Conservation (phyloP, 2,329 filamentous ascomycete genomes). For the Colletotrichum liaoningense region DNA sequence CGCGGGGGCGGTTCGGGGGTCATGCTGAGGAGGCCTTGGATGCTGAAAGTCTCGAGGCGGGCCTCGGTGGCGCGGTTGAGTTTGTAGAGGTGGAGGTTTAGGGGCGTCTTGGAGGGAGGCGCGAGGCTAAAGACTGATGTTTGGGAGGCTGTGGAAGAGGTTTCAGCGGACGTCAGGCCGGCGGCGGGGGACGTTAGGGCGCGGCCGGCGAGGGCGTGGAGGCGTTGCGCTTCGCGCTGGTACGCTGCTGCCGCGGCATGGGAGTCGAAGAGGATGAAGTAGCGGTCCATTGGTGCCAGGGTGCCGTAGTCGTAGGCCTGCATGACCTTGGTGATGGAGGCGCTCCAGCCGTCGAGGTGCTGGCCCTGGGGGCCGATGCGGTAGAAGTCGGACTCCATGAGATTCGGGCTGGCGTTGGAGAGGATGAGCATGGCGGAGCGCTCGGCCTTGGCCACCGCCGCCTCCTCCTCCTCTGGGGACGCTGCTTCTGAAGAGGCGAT, state of each 20-base stretch:
- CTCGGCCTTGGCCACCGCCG: neutral
- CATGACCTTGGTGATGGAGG: constrained; percentile 71
- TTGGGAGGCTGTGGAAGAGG: constrained; percentile 56
- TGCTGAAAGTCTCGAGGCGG: constrained; percentile 30
- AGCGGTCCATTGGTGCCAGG: constrained; percentile 71
- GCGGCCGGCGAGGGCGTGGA: constrained; percentile 48
- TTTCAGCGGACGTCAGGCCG: constrained; percentile 51
- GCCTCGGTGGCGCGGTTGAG: constrained; percentile 43
- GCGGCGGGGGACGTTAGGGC: constrained; percentile 44
- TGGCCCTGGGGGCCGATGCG: constrained; percentile 71
- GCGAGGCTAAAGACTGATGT: constrained; percentile 59
- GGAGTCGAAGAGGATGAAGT: constrained; percentile 76
- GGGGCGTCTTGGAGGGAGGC: constrained; percentile 50
- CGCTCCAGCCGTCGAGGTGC: constrained; percentile 76
- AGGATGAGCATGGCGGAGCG: constrained; percentile 63
- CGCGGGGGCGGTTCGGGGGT: constrained; percentile 34
- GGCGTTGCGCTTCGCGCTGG: constrained; percentile 61
- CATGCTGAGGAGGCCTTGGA: constrained; percentile 32
- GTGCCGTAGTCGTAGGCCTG: constrained; percentile 74
- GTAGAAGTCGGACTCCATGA: constrained; percentile 77
- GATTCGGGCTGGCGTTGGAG: constrained; percentile 65
- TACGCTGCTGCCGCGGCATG: constrained; percentile 71
- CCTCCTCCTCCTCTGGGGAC: neutral
- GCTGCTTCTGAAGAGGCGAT: neutral
- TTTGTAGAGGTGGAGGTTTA: constrained; percentile 34